Evolutionary conservation across 192 early-diverging fungal species (phyloP), one percentile per base, ranked within the genome.

Genomic region (Coemansia sp.): DNA sequence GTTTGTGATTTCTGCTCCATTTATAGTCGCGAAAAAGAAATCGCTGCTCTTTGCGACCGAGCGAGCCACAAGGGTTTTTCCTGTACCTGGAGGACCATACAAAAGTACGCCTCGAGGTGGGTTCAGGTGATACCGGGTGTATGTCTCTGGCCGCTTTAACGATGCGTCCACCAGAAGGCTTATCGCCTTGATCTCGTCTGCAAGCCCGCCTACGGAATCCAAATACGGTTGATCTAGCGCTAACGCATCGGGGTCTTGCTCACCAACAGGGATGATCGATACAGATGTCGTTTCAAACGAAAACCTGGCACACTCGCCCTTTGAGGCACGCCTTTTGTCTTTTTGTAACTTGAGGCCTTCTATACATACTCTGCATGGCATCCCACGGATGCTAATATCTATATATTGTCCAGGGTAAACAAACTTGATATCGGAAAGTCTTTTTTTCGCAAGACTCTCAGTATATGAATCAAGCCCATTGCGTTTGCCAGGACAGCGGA

Each of bases 61-160:
- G n/a, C 94, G 85, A 0, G 95, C 96, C 48, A 98, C 87, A 36
- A 98, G 83, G 9, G 96, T 98, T 75, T 98, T 98, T n/a, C 96
- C 96, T 8, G 96, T 97, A 8, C 96, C 96, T 32, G 95, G 94
- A 41, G 94, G 94, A 0, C 96, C 96, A 76, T 85, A 91, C 8
- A 98, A 72, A n/a, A 98, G 78, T 0, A 96, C 85, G 13, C 96
- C 96, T 46, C 92, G 90, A 15, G 98, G 96, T n/a, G 95, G 94
- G 52, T 84, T 82, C 10, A 98, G 84, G 2, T 92, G 94, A 72
- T 89, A 93, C 48, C 86, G 78, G 4, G 71, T 72, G 72, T 95
- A 99, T 37, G 87, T 47, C 36, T 93, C 77, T 0, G 94, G 94
- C 40, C 88, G 78, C 15, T 77, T 74, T 6, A 99, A 77, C 6